A percentile compares a stretch with the other conserved stretches of the same genome.
Conservation (phyloP, 352 stramenopile species). For the Pythium apleroticum region DNA sequence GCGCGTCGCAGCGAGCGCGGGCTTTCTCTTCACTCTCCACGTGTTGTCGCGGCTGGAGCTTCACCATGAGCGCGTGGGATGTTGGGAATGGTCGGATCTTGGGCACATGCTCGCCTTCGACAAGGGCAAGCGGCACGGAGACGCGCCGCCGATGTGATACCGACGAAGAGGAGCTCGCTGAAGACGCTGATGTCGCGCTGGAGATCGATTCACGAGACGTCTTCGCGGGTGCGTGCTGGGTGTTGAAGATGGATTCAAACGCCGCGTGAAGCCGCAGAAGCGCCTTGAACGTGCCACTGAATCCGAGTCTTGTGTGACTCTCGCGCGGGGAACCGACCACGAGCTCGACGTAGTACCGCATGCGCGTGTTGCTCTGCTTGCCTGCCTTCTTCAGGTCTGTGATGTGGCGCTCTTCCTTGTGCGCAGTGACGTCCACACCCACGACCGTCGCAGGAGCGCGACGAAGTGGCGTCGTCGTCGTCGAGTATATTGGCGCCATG, state of each 20-base stretch:
- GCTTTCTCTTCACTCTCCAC: slow-evolving; percentile 60
- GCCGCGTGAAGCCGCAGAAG: slow-evolving; percentile 50
- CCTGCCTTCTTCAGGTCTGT: slow-evolving; percentile 36
- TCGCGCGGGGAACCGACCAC: slow-evolving; percentile 49
- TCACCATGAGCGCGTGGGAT: slow-evolving; percentile 41
- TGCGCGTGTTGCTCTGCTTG: slow-evolving; percentile 42
- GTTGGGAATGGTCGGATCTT: slow-evolving; percentile 28
- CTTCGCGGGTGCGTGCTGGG: slow-evolving; percentile 32
- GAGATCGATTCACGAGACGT: slow-evolving; percentile 40
- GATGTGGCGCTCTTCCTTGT: slow-evolving; percentile 63
- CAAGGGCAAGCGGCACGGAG: slow-evolving; percentile 21
- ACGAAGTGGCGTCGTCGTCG: not conserved
- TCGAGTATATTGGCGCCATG: slow-evolving; percentile 7
- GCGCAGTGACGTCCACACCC: slow-evolving; percentile 58
- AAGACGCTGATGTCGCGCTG: slow-evolving; percentile 42
- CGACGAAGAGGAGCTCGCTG: slow-evolving; percentile 43
- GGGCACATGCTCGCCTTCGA: not conserved
- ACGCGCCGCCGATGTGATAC: slow-evolving; percentile 17
- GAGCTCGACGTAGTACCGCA: slow-evolving; percentile 76
- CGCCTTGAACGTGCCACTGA: slow-evolving; percentile 63
- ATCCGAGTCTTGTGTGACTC: slow-evolving; percentile 58
- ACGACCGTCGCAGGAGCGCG: slow-evolving; percentile 24
- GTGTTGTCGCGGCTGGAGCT: slow-evolving; percentile 43
- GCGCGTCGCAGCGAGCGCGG: slow-evolving; percentile 33
- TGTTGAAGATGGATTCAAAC: slow-evolving; percentile 42